A percentile compares a stretch with the other conserved stretches of the same genome.
Evolutionary conservation across 805 yeast species (phyloP).

Genomic region (Kazachstania kunashirensis): DNA sequence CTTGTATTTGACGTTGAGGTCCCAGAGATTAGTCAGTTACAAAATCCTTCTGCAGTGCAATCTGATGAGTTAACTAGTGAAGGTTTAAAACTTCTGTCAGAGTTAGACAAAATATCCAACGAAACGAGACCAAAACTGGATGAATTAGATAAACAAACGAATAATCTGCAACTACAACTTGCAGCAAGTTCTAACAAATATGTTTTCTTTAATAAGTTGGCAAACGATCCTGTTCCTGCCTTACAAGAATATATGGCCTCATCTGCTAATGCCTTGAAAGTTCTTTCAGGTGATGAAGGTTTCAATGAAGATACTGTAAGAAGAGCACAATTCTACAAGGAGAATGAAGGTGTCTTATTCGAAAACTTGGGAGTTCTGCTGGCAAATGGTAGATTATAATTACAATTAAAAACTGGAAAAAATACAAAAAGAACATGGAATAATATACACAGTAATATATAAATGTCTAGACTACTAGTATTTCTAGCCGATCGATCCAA

Average conservation of each 20-base stretch:
- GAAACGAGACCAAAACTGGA: conserved; percentile 33
- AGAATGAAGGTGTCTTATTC: conserved; percentile 59
- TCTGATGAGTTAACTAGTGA: conserved; percentile 22
- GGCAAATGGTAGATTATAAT: conserved; percentile 30
- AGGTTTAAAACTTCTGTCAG: conserved; percentile 23
- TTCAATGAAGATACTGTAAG: conserved; percentile 83
- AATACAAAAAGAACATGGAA: too few relatives aligned
- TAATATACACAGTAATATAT: too few relatives aligned
- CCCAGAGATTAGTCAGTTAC: conserved; percentile 24
- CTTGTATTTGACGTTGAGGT: conserved; percentile 68
- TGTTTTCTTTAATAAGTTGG: conserved; percentile 64
- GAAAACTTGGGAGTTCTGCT: conserved; percentile 73
- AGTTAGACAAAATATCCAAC: conserved; percentile 23
- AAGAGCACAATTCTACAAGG: conserved; percentile 62
- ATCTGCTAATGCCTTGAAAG: conserved; percentile 76
- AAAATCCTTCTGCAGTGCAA: background rate
- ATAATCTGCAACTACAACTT: conserved; percentile 40
- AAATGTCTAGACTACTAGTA: too few relatives aligned
- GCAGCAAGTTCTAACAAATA: conserved; percentile 53
- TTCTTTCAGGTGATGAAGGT: conserved; percentile 82
- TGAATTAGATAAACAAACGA: conserved; percentile 36
- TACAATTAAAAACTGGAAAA: too few relatives aligned
- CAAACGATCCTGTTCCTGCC: conserved; percentile 69
- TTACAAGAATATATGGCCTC: conserved; percentile 65
- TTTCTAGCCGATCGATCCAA: too few relatives aligned